Evolutionary conservation across 2,329 filamentous ascomycete species (phyloP).

Genomic region (Lachnellula arida): DNA sequence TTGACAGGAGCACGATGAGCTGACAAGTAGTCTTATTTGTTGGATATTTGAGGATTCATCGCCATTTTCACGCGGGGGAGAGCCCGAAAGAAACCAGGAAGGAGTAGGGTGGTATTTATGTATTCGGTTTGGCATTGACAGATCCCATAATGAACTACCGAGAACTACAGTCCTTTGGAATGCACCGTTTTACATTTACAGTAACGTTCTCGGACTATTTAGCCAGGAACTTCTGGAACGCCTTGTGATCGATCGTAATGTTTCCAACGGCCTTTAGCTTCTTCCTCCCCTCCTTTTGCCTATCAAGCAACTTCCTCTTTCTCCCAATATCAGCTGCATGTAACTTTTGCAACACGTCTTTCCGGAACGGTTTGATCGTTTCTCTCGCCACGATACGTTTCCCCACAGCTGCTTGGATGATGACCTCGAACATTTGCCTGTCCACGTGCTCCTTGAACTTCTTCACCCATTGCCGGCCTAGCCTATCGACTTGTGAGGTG

Average conservation of each 20-base stretch:
- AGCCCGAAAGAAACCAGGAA: too few relatives aligned
- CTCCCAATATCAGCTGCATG: slow-evolving; percentile 85
- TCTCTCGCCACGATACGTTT: slow-evolving; percentile 82
- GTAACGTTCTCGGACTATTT: slow-evolving; percentile 47
- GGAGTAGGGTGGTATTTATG: too few relatives aligned
- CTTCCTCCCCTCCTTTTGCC: slow-evolving; percentile 94
- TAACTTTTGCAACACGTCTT: slow-evolving; percentile 89
- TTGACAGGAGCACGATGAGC: too few relatives aligned
- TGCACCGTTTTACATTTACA: neutral
- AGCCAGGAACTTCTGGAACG: slow-evolving; percentile 89
- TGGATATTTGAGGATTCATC: too few relatives aligned
- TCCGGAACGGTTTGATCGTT: slow-evolving; percentile 93
- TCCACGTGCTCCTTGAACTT: slow-evolving; percentile 98
- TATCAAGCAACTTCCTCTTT: slow-evolving; percentile 83
- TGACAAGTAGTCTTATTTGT: too few relatives aligned
- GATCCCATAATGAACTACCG: too few relatives aligned
- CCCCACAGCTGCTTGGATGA: slow-evolving; percentile 88
- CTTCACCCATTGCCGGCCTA: slow-evolving; percentile 83
- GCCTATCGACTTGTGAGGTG: slow-evolving; percentile 69
- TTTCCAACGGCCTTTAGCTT: slow-evolving; percentile 79
- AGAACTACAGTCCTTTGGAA: too few relatives aligned
- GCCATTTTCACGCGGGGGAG: too few relatives aligned
- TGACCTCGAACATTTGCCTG: slow-evolving; percentile 92
- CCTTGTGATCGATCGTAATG: slow-evolving; percentile 92
- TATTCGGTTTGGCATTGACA: too few relatives aligned